Conservation (phyloP, 441 rosid genomes). For the Brassica hybrid region DNA sequence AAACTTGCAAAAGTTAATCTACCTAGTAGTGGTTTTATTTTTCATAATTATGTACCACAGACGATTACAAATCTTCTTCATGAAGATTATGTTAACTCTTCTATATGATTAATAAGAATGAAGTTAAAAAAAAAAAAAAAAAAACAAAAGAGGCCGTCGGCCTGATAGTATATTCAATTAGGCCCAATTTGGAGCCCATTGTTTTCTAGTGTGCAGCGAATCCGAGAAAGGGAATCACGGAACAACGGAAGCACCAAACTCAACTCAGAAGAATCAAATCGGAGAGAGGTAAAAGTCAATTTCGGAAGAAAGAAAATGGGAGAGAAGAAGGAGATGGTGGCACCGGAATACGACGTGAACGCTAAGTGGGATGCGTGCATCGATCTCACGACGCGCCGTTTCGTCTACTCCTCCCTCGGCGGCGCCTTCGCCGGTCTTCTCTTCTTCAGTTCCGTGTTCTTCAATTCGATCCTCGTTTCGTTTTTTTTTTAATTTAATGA, state of each 20-base stretch:
- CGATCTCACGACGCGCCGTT: conserved; percentile 81
- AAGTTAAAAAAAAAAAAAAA: too few relatives aligned
- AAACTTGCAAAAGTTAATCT: too few relatives aligned
- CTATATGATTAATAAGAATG: too few relatives aligned
- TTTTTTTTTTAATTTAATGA: too few relatives aligned
- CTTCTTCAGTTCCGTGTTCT: conserved; percentile 63
- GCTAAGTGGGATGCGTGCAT: conserved; percentile 91
- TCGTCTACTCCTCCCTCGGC: conserved; percentile 72
- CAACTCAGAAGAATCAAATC: neutral
- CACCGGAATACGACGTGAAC: conserved; percentile 62
- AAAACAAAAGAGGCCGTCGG: neutral
- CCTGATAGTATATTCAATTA: neutral
- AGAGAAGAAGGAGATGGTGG: conserved; percentile 45
- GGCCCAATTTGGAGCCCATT: conserved; percentile 20
- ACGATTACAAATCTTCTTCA: too few relatives aligned
- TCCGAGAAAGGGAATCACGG: neutral
- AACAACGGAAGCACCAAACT: neutral
- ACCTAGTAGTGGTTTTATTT: too few relatives aligned
- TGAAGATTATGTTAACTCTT: too few relatives aligned
- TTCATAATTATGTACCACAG: too few relatives aligned
- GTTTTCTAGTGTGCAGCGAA: neutral
- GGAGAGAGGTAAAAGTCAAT: neutral
- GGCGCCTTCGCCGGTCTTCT: conserved; percentile 85
- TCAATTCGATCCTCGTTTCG: neutral
- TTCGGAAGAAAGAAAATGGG: conserved; percentile 35